phyloP scores from a whole-genome alignment of 306 rosid genomes.

The Vicia faba region DNA sequence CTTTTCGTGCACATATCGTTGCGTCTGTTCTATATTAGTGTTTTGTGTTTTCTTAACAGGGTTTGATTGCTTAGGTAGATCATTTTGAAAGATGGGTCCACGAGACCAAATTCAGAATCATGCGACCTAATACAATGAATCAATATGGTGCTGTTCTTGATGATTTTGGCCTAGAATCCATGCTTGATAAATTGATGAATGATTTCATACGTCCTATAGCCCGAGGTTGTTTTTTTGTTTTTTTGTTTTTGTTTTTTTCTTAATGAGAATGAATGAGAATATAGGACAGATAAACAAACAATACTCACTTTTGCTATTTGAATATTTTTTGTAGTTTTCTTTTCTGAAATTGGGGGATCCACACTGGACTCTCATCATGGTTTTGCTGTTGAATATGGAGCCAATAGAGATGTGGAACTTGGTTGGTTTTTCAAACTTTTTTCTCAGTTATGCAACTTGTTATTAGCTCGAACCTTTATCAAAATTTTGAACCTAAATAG shows the following conservation, averaged over 20 bases:
- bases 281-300: constrained; percentile 25
- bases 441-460: constrained; percentile 22
- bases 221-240: constrained; percentile 48
- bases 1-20: constrained; percentile 28
- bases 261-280: constrained; percentile 29
- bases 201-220: constrained; percentile 76
- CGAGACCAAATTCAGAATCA: constrained; percentile 71
- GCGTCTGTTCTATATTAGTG: constrained; percentile 34
- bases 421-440: constrained; percentile 57
- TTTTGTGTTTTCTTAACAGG: constrained; percentile 57
- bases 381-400: constrained; percentile 92
- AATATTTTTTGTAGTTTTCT: constrained; percentile 65
- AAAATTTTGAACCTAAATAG: constrained; percentile 1
- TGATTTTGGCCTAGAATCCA: constrained; percentile 84
- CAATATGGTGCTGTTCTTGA: constrained; percentile 91
- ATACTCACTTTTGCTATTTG: constrained; percentile 41
- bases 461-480: neutral
- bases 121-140: constrained; percentile 97
- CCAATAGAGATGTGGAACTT: constrained; percentile 80
- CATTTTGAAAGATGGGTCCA: constrained; percentile 89
- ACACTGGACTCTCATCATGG: constrained; percentile 97
- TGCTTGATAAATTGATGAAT: constrained; percentile 81
- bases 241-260: neutral
- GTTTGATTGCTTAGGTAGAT: constrained; percentile 82
- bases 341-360: constrained; percentile 83